phyloP scores from a whole-genome alignment of 305 asterid species.

The Fraxinus paxiana region DNA sequence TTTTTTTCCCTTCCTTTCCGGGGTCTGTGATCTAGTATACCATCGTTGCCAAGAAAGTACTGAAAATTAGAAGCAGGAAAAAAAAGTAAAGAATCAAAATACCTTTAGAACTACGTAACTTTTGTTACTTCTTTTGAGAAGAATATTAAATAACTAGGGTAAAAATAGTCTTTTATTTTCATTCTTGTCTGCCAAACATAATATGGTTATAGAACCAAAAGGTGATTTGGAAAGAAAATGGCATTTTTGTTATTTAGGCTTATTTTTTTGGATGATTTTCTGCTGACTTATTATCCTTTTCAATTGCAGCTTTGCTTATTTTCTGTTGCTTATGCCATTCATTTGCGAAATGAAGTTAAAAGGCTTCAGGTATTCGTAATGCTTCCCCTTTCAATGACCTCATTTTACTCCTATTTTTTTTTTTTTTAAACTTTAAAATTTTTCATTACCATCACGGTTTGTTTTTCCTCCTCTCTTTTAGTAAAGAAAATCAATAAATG shows the following conservation, averaged over 20 bases:
- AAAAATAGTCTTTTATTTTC: background rate
- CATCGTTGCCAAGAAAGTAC: background rate
- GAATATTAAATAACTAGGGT: background rate
- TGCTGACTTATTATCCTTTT: constrained; percentile 11
- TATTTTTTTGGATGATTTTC: background rate
- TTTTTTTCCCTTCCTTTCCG: no score
- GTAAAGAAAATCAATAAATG: background rate
- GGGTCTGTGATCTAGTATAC: background rate
- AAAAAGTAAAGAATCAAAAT: background rate
- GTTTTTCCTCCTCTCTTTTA: background rate
- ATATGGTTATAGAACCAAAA: background rate
- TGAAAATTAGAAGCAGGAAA: background rate
- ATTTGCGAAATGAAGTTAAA: constrained; percentile 50
- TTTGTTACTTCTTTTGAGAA: background rate
- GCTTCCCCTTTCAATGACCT: constrained; percentile 18
- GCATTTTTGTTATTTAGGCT: background rate
- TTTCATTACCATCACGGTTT: background rate
- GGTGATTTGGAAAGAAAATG: background rate
- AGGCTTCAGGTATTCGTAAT: constrained; percentile 62
- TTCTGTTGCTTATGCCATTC: constrained; percentile 42
- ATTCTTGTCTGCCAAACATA: background rate
- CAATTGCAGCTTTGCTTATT: constrained; percentile 59
- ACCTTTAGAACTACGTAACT: background rate
- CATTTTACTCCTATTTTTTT: background rate
- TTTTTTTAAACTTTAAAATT: background rate